Base-by-base conservation (phyloP, 2,329 filamentous ascomycete genomes). In the Colletotrichum higginsianum region DNA sequence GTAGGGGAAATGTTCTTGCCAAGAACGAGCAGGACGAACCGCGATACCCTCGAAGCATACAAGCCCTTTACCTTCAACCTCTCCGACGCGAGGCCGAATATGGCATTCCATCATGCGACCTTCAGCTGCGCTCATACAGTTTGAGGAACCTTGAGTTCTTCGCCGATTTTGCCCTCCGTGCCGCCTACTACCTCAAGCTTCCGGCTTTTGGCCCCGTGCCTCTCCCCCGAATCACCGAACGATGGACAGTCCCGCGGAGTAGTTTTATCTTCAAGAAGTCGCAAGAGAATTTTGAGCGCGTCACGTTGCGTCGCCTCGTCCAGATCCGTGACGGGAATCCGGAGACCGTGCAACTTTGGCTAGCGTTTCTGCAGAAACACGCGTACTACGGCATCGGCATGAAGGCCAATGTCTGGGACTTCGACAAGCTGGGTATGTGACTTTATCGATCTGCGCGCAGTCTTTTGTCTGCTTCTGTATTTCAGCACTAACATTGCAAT, bases 341-440 rank as follows among this genome's bases (percentile, higher is more conserved):
- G 0, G 94, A 98, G 80, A 92, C 91, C 1, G 95, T 99, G 46
- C 93, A 97, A 82, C 82, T 95, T 38, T 99, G 96, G 96, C 85
- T 99, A 70, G 95, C 94, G 0, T 98, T 97, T 80, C 82, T 99
- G 79, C 90, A 93, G 79, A 97, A 97, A 83, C 93, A 98, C 80
- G 94, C 95, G 52, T 97, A 96, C 80, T 94, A 97, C 76, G 96
- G 96, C n/a, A 92, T 98, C 50, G 96, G 96, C 77, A 97, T 99
- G 95, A 99, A 99, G 88, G 96, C 96, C 64, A 98, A 99, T 80
- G 89, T 98, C 61, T 99, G 93, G 91, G 94, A 98, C 79, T 95
- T 94, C 82, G 91, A 93, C 78, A 88, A 89, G 68, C 80, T 95
- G 71, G 92, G 93, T 71, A 66, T 38, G 55, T 61, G 8, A 3